A percentile compares a stretch with the other conserved stretches of the same genome.
phyloP scores from a whole-genome alignment of 306 rosid genomes.

The Astragalus membranaceus region DNA sequence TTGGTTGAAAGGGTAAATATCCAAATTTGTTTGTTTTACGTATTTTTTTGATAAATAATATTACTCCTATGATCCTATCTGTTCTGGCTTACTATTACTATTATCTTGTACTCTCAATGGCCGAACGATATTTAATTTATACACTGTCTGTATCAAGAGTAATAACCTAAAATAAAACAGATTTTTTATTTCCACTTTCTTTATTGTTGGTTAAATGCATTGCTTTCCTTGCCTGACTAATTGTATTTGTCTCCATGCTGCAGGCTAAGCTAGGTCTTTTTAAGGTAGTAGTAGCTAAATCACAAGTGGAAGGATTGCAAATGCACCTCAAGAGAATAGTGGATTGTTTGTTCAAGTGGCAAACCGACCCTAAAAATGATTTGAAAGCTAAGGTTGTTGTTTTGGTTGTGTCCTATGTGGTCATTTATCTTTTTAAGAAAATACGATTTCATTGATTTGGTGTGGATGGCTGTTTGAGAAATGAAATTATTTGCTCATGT shows the following conservation, averaged over 20 bases:
- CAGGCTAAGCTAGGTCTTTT: constrained; percentile 80
- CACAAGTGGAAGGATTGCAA: constrained; percentile 66
- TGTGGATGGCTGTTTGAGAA: constrained; percentile 8
- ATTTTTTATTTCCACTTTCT: too few species aligned
- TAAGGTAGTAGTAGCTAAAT: constrained; percentile 69
- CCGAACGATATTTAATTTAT: too few species aligned
- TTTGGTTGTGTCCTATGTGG: background rate
- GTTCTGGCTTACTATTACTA: too few species aligned
- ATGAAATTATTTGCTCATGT: background rate
- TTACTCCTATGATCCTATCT: too few species aligned
- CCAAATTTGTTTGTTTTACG: too few species aligned
- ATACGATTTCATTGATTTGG: constrained; percentile 10
- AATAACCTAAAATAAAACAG: too few species aligned
- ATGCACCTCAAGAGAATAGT: constrained; percentile 65
- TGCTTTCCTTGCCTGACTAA: background rate
- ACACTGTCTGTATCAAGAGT: too few species aligned
- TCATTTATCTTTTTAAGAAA: background rate
- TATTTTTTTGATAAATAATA: too few species aligned
- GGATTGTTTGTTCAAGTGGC: constrained; percentile 84
- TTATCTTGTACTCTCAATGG: too few species aligned
- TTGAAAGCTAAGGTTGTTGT: constrained; percentile 70
- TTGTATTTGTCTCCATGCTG: constrained; percentile 14
- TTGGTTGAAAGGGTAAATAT: too few species aligned
- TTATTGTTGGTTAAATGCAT: background rate
- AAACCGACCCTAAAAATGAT: constrained; percentile 67